Evolutionary conservation across 805 yeast species (phyloP), one percentile per base, ranked within the genome.

Genomic region (Clavispora santaluciae): DNA sequence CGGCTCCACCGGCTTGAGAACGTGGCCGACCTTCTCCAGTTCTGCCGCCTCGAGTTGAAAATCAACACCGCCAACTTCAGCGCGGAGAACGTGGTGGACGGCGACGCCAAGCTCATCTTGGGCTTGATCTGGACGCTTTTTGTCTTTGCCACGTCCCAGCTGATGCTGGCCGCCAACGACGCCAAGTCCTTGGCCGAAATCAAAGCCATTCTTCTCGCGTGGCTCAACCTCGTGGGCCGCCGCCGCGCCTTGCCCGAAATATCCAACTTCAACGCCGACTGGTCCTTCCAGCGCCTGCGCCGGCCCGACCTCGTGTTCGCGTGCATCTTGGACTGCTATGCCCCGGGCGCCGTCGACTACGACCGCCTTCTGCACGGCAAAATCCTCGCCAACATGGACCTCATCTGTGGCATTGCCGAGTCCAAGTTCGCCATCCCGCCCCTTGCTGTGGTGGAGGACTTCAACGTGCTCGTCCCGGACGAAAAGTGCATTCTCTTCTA

Each of bases 401-500:
- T 42, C 16, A 73, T 78, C 1, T 54, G 80, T 22, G 50, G 53
- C 2, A 55, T 65, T 22, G 80, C 81, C 0, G 63, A 70, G 11
- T 60, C 66, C 12, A 50, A 66, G 8, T 57, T 76, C 18, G 76
- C 74, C 1, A 75, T 81, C 22, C 76, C 79, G 1, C 67, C 63
- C 36, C 58, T 81, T 38, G 67, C 79, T 5, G 82, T 78, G 39
- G 71, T 68, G 1, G 80, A 76, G 25, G 85, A 79, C 57, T 67
- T 80, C 42, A 61, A 61, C 26, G 61, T 66, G 17, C 53, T 62
- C 11, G 65, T 63, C 18, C 83, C 83, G 0, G 86, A 81, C 46
- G 87, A 81, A 46, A 72, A 76, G 47, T 70, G 81, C 30, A 64
- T 81, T 12, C 68, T 81, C 48, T 72, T 81, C 13, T 81, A 77